Percentiles rank a stretch among this genome's conserved stretches.
Evolutionary conservation across 805 yeast species (phyloP).

Genomic region (Blastobotrys americana): DNA sequence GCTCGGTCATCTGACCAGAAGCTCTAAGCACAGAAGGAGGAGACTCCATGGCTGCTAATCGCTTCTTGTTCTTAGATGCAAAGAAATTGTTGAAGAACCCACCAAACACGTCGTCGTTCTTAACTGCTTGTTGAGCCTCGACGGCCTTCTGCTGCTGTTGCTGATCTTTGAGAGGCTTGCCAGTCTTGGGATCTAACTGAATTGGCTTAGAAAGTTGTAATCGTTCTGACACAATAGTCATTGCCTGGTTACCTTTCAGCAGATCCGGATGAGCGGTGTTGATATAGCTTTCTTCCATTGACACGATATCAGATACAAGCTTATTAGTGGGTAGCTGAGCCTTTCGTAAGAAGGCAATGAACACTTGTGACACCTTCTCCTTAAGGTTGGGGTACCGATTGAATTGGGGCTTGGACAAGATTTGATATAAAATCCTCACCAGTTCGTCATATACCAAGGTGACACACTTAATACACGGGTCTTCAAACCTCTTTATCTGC

Average conservation of each 20-base stretch:
- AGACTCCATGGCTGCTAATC: conserved; percentile 89
- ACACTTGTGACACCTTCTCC: conserved; percentile 73
- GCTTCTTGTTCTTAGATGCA: conserved; percentile 84
- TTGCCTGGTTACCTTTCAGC: conserved; percentile 89
- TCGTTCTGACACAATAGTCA: conserved; percentile 83
- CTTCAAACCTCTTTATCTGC: conserved; percentile 90
- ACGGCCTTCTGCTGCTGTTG: conserved; percentile 15
- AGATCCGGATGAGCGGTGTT: conserved; percentile 98
- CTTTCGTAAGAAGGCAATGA: conserved; percentile 73
- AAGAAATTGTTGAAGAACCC: conserved; percentile 96
- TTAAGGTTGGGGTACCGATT: conserved; percentile 88
- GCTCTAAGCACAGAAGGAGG: conserved; percentile 94
- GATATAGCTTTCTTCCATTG: conserved; percentile 83
- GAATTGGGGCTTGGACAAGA: conserved; percentile 72
- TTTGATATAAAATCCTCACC: conserved; percentile 82
- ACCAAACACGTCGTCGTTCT: conserved; percentile 44
- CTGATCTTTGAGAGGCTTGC: conserved; percentile 58
- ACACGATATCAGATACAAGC: conserved; percentile 76
- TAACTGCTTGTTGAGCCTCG: conserved; percentile 20
- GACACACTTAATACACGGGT: conserved; percentile 84
- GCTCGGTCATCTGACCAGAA: conserved; percentile 83
- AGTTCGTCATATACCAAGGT: conserved; percentile 90
- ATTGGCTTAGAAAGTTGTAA: conserved; percentile 67
- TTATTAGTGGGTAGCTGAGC: conserved; percentile 78
- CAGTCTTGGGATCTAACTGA: conserved; percentile 85